phyloP scores from a whole-genome alignment of 108 stramenopile genomes.

The Cyclotella cryptica region DNA sequence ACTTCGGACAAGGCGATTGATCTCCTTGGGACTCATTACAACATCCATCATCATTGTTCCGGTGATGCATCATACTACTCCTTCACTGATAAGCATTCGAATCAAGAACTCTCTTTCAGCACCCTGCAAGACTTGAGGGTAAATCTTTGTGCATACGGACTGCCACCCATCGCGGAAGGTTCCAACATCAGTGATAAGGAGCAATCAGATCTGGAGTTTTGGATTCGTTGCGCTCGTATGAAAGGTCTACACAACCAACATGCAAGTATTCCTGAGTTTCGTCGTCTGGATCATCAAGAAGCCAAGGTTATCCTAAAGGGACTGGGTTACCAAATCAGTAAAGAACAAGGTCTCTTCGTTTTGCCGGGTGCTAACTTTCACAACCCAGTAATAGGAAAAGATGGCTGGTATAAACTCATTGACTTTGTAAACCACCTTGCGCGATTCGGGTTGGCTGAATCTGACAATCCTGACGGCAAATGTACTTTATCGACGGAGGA shows the following conservation, averaged over 20 bases:
- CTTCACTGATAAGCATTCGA: neutral
- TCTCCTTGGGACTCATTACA: conserved; percentile 11
- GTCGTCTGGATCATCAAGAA: conserved; percentile 8
- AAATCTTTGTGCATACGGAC: conserved; percentile 45
- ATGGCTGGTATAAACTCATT: conserved; percentile 28
- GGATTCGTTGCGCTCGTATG: conserved; percentile 42
- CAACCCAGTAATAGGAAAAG: conserved; percentile 16
- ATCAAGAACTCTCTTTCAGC: conserved; percentile 20
- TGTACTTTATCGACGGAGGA: conserved; percentile 6
- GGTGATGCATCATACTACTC: neutral
- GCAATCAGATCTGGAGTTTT: conserved; percentile 24
- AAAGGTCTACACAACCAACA: neutral
- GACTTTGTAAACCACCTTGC: conserved; percentile 47
- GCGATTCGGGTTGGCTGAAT: conserved; percentile 33
- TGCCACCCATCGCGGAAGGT: conserved; percentile 29
- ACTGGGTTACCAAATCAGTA: conserved; percentile 39
- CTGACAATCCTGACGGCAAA: neutral
- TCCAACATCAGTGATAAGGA: conserved; percentile 11
- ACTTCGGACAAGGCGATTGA: conserved; percentile 3
- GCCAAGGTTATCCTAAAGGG: conserved; percentile 22
- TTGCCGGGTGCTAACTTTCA: conserved; percentile 19
- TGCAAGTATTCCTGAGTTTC: conserved; percentile 1
- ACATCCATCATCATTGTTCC: conserved; percentile 4
- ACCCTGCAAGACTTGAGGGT: conserved; percentile 30
- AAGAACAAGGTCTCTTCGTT: neutral